These are phyloP conservation scores for Graphilbum fragrans DNA, from an alignment of 2,329 filamentous ascomycete species.

Conservation along the genomic window DNA sequence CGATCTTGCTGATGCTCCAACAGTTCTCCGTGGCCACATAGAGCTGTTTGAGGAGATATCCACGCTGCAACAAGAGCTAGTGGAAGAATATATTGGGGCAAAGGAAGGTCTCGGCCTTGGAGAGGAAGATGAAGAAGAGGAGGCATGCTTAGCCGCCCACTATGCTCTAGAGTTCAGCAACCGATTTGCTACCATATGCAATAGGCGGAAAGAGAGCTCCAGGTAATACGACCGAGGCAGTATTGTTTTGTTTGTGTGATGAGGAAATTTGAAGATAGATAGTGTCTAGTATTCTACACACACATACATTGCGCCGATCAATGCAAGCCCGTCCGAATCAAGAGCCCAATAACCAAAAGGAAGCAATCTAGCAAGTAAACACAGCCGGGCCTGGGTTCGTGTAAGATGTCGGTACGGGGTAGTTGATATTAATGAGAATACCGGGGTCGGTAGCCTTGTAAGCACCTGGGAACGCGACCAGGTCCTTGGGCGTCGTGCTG, in stretches of 20 bases:
- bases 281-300: no score
- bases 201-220: neutral
- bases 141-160: slow-evolving; percentile 5
- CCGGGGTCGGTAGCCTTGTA: slow-evolving; percentile 13
- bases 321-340: no score
- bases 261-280: no score
- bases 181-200: neutral
- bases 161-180: slow-evolving; percentile 7
- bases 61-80: slow-evolving; percentile 1
- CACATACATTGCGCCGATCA: no score
- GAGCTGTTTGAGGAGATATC: slow-evolving; percentile 4
- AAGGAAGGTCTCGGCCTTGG: neutral
- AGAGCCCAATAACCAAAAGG: neutral
- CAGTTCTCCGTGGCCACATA: slow-evolving; percentile 1
- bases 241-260: neutral
- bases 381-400: slow-evolving; percentile 10
- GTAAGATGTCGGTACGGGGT: slow-evolving; percentile 13
- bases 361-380: slow-evolving; percentile 5
- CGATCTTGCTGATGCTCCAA: neutral
- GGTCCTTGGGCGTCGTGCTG: slow-evolving; percentile 6
- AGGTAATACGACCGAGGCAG: neutral
- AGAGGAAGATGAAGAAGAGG: neutral
- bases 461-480: slow-evolving; percentile 13
- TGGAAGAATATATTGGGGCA: slow-evolving; percentile 6
- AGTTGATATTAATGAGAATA: slow-evolving; percentile 15